These are phyloP conservation scores for Arabidopsis thaliana DNA, from an alignment of 345 rosid species.

Conservation along the genomic window DNA sequence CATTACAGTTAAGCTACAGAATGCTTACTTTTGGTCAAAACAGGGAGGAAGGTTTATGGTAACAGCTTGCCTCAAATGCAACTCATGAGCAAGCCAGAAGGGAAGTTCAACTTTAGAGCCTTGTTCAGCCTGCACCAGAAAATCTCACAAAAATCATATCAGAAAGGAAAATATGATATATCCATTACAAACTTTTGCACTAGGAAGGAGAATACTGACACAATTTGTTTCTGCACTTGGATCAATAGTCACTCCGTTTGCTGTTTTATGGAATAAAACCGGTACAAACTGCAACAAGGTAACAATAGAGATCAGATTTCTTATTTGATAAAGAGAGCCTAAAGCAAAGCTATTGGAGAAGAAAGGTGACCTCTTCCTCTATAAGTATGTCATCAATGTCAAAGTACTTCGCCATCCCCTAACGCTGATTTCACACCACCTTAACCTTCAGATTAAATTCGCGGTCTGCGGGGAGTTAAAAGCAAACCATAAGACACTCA, in stretches of 20 bases:
- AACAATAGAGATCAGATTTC: not conserved
- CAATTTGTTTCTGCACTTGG: slow-evolving; percentile 69
- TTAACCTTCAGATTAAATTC: not conserved
- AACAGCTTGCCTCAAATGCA: slow-evolving; percentile 68
- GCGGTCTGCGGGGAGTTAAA: not conserved
- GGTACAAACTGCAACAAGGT: slow-evolving; percentile 55
- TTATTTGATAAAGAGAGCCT: not conserved
- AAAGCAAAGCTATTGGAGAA: not conserved
- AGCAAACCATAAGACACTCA: not conserved
- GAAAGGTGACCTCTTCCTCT: slow-evolving; percentile 70
- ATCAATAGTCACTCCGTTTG: slow-evolving; percentile 76
- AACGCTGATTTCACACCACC: not conserved
- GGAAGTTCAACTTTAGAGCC: slow-evolving; percentile 78
- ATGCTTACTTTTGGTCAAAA: slow-evolving; percentile 73
- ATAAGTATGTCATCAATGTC: slow-evolving; percentile 75
- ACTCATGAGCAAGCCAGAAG: slow-evolving; percentile 79
- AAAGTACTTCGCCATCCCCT: slow-evolving; percentile 60
- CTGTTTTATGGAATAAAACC: slow-evolving; percentile 39
- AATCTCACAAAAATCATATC: not conserved
- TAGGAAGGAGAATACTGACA: slow-evolving; percentile 49
- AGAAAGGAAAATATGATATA: not conserved
- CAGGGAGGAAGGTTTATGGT: slow-evolving; percentile 68
- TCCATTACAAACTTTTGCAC: not conserved
- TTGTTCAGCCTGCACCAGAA: slow-evolving; percentile 61
- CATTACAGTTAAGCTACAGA: not conserved